phyloP scores from a whole-genome alignment of 345 rosid genomes.

The Orychophragmus violaceus region DNA sequence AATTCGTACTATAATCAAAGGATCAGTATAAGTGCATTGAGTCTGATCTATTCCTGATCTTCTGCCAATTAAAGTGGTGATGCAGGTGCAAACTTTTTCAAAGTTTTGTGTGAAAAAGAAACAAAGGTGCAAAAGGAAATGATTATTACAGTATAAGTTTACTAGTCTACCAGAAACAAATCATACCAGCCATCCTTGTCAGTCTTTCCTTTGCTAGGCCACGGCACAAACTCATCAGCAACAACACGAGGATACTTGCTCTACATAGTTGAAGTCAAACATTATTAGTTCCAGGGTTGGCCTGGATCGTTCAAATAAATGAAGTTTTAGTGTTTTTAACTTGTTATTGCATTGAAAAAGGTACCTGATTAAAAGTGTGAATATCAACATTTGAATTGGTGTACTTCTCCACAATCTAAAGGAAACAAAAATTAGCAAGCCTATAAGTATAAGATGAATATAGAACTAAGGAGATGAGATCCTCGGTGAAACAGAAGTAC shows the following conservation, averaged over 20 bases:
- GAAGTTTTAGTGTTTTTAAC: conserved; percentile 27
- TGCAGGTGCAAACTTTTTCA: not conserved
- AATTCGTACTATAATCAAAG: not conserved
- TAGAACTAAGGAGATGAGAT: not conserved
- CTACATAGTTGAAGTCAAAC: conserved; percentile 31
- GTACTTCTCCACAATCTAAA: conserved; percentile 79
- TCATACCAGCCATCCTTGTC: conserved; percentile 94
- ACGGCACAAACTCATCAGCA: conserved; percentile 61
- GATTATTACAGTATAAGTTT: not conserved
- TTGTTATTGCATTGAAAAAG: conserved; percentile 21
- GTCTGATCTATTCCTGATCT: not conserved
- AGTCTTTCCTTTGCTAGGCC: conserved; percentile 78
- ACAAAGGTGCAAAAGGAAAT: not conserved
- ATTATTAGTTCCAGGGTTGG: conserved; percentile 22
- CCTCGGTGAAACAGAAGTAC: conserved; percentile 27
- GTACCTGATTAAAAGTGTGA: conserved; percentile 95
- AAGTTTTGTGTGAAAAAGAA: not conserved
- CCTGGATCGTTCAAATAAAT: conserved; percentile 18
- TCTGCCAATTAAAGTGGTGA: not conserved
- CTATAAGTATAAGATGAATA: not conserved
- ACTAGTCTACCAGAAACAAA: not conserved
- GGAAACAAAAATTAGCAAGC: not conserved
- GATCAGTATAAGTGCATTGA: not conserved
- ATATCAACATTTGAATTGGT: conserved; percentile 63
- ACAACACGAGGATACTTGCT: conserved; percentile 94